phyloP scores from a whole-genome alignment of 2,329 filamentous ascomycete species.

The Cladosporium austrohemisphaericum region DNA sequence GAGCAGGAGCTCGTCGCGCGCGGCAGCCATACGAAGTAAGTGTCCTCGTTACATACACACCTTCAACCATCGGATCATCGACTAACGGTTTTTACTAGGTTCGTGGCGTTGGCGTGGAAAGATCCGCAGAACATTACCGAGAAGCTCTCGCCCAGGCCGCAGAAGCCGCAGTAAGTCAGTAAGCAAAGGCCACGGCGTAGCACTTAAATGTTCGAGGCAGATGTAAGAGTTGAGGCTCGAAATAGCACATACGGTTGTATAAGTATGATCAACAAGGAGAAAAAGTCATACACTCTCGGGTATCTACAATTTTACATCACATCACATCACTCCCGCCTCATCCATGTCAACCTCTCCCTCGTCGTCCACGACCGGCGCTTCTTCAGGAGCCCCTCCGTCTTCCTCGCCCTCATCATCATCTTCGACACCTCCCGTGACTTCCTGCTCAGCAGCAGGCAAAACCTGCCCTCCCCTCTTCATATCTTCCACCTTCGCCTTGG shows the following conservation, averaged over 20 bases:
- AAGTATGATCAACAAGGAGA: conserved; percentile 6
- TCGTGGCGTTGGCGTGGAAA: conserved; percentile 58
- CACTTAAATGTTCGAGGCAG: too few species aligned
- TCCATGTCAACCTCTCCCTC: conserved; percentile 10
- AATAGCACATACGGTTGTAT: neutral
- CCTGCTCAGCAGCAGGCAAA: conserved; percentile 18
- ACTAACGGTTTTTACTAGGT: conserved; percentile 37
- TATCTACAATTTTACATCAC: conserved; percentile 7
- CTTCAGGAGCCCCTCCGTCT: conserved; percentile 21
- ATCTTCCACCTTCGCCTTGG: conserved; percentile 63
- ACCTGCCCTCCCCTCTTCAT: conserved; percentile 44
- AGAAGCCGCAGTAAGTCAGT: conserved; percentile 19
- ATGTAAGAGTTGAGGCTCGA: too few species aligned
- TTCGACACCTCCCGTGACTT: conserved; percentile 14
- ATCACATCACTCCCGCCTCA: conserved; percentile 5
- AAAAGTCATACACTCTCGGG: conserved; percentile 8
- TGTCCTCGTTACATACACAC: neutral
- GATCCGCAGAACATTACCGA: conserved; percentile 60
- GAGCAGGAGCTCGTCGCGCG: conserved; percentile 59
- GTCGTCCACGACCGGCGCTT: conserved; percentile 8
- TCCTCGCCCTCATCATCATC: conserved; percentile 31
- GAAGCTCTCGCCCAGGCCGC: conserved; percentile 46
- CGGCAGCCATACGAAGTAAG: conserved; percentile 64
- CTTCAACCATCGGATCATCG: neutral
- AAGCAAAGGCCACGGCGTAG: too few species aligned